Evolutionary conservation across 1,139 yeast species (phyloP).

Genomic region (Suhomyces maxii): DNA sequence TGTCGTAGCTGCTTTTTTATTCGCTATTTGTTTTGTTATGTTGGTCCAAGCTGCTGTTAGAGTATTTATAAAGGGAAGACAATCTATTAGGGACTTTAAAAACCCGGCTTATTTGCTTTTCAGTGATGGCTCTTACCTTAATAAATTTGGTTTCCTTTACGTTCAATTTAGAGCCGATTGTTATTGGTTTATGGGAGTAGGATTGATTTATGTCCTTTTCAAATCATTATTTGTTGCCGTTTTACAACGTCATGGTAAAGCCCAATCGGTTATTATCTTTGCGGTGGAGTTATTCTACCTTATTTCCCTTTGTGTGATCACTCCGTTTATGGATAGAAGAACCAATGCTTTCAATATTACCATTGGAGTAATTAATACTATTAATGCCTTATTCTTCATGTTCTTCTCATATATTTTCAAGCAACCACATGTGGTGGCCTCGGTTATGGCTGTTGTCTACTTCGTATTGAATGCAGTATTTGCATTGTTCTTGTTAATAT

Average conservation of each 20-base stretch:
- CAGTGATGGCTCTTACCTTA: conserved; percentile 79
- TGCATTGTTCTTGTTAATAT: conserved; percentile 76
- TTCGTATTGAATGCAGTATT: conserved; percentile 87
- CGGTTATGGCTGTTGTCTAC: conserved; percentile 91
- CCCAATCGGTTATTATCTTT: conserved; percentile 76
- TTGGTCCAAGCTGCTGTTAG: conserved; percentile 72
- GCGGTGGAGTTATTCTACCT: conserved; percentile 72
- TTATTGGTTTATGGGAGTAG: conserved; percentile 75
- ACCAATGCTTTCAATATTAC: conserved; percentile 90
- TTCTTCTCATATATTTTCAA: conserved; percentile 84
- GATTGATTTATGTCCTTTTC: conserved; percentile 63
- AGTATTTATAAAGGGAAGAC: conserved; percentile 69
- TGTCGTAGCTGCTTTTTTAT: conserved; percentile 71
- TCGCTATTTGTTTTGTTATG: conserved; percentile 56
- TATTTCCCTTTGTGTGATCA: conserved; percentile 59
- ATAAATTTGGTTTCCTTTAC: conserved; percentile 89
- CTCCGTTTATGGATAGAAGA: conserved; percentile 94
- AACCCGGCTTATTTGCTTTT: conserved; percentile 91
- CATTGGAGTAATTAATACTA: conserved; percentile 73
- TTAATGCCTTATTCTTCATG: conserved; percentile 82
- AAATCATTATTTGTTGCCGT: conserved; percentile 87
- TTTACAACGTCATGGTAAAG: conserved; percentile 75
- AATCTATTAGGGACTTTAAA: conserved; percentile 69
- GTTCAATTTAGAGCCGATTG: conserved; percentile 88
- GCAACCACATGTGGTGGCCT: conserved; percentile 83